Base-by-base conservation (phyloP, 2,329 filamentous ascomycete genomes). In the Epichloe gansuensis region DNA sequence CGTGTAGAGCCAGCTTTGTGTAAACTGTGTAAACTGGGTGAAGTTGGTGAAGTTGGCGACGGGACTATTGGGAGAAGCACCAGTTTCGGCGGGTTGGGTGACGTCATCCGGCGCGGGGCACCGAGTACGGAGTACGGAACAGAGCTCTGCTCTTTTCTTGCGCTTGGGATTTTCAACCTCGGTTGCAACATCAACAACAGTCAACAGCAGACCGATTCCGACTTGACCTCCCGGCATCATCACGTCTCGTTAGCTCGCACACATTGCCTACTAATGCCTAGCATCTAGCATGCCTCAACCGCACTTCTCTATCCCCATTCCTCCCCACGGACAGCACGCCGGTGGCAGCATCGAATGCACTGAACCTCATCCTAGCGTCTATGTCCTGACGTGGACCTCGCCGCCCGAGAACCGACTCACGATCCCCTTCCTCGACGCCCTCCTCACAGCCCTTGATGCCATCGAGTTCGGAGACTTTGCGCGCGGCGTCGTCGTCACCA, bases 351-450 rank as follows among this genome's bases (percentile, higher is more conserved):
- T 90, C 55, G 69, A 74, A 55, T 81, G 80, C 72, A 83, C 82
- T 7, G 70, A 77, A 49, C 82, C 84, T 1, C 66, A 72, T 13
- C 71, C 76, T 4, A 64, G 69, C 40, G 75, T 88, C 61, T 91
- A 91, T 67, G 73, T 91, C 25, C 74, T 91, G 23, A 84, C 84
- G 27, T 85, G 87, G 66, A 72, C 71, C 51, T 83, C 82, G 11
- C 80, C 83, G 1, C 80, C 82, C 1, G 87, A 91, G 68, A 91
- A 91, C 69, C 80, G 87, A 35, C 75, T 91, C 42, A 84, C 81
- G 1, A 80, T 81, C 1, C 69, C 74, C 36, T 85, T 89, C 61
- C 84, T 82, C 69, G 70, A 76, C 52, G 75, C 86, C 11, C 67
- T 90, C 36, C 70, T 86, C 38, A 71, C 81, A 7, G 84, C 85